phyloP scores from a whole-genome alignment of 345 rosid species.

The Crucihimalaya himalaica region DNA sequence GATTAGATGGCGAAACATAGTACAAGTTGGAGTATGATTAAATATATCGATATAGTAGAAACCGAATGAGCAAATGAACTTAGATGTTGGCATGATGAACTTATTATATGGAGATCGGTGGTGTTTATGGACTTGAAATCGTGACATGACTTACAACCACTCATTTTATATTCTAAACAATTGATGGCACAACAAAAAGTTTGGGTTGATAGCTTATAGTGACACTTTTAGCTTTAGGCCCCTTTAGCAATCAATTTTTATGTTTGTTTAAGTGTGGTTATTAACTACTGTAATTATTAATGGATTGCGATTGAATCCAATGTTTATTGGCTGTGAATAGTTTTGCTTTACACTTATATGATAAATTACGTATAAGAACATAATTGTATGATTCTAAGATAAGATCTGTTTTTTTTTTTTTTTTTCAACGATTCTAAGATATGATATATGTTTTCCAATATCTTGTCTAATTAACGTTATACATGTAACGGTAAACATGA shows the following conservation, averaged over 20 bases:
- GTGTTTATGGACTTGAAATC: conserved; percentile 24
- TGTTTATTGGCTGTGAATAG: background rate
- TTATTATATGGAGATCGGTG: conserved; percentile 14
- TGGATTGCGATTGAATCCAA: background rate
- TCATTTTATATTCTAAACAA: conserved; percentile 10
- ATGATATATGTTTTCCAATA: background rate
- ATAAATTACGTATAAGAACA: background rate
- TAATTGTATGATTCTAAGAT: background rate
- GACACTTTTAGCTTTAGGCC: conserved; percentile 18
- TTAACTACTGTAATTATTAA: background rate
- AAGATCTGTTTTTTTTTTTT: no score
- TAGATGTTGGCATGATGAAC: conserved; percentile 5
- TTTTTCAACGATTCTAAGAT: no score
- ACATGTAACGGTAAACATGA: background rate
- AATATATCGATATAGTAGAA: background rate
- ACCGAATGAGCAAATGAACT: background rate
- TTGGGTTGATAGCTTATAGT: conserved; percentile 13
- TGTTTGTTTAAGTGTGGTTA: background rate
- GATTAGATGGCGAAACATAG: background rate
- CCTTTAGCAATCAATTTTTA: background rate
- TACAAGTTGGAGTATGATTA: conserved; percentile 2
- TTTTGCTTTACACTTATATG: background rate
- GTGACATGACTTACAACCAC: conserved; percentile 34
- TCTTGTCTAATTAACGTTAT: background rate
- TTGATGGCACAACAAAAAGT: conserved; percentile 25